These are phyloP conservation scores for Coccomyxa sp. DNA, from an alignment of 139 green algal species.

Conservation along the genomic window DNA sequence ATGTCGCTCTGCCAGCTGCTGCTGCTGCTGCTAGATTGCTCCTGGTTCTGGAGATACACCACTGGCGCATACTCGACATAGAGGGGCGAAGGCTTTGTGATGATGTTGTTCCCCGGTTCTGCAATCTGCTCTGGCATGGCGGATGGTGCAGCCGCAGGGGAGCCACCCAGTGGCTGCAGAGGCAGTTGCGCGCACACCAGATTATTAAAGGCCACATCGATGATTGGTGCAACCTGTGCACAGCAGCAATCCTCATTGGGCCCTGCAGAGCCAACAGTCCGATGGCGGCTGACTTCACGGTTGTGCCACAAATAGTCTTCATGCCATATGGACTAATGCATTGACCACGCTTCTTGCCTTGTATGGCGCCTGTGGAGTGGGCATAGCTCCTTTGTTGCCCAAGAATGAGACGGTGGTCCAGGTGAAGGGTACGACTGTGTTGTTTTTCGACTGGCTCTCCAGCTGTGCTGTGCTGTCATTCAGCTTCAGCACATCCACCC, in stretches of 20 bases:
- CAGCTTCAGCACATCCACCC: background rate
- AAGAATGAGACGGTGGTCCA: constrained; percentile 4
- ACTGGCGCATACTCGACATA: background rate
- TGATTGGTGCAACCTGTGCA: constrained; percentile 12
- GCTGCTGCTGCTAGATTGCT: constrained; percentile 58
- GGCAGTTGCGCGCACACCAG: constrained; percentile 32
- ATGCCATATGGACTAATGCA: too few species aligned
- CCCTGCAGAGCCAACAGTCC: background rate
- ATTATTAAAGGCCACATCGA: constrained; percentile 53
- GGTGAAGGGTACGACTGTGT: constrained; percentile 4
- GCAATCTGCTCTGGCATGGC: background rate
- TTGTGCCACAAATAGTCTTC: too few species aligned
- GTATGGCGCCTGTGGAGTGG: background rate
- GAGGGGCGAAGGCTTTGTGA: constrained; percentile 11
- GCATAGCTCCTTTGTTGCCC: background rate
- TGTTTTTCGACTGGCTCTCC: constrained; percentile 21
- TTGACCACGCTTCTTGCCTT: background rate
- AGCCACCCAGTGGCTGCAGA: background rate
- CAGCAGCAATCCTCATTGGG: constrained; percentile 14
- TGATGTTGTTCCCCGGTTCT: background rate
- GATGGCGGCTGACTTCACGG: background rate
- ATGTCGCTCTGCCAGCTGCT: constrained; percentile 21
- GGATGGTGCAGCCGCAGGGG: background rate
- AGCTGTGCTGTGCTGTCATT: background rate
- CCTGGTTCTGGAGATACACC: constrained; percentile 12